Percentiles rank a stretch among this genome's conserved stretches.
Evolutionary conservation across 1,284 basidiomycete genomes (phyloP).

Genomic region (Ustilago xerochloae): DNA sequence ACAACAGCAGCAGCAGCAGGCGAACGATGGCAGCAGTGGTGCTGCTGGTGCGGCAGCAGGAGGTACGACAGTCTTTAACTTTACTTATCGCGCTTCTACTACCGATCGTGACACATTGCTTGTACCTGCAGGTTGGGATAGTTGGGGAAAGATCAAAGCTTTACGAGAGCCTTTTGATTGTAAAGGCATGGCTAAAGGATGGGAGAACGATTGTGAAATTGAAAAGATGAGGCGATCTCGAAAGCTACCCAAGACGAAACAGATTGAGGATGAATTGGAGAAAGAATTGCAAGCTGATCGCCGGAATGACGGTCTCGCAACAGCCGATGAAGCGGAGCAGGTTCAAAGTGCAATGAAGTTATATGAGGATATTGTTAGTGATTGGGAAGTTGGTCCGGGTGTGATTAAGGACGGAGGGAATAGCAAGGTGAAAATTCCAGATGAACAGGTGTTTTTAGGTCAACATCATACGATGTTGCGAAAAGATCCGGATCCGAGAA

Average conservation of each 20-base stretch:
- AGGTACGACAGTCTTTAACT: slow-evolving; percentile 82
- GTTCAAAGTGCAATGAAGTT: slow-evolving; percentile 55
- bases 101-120: slow-evolving; percentile 91
- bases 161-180: slow-evolving; percentile 91
- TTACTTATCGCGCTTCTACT: slow-evolving; percentile 85
- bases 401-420: slow-evolving; percentile 10
- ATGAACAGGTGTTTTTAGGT: slow-evolving; percentile 49
- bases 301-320: slow-evolving; percentile 7
- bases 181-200: slow-evolving; percentile 81
- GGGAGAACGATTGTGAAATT: slow-evolving; percentile 59
- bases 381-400: slow-evolving; percentile 46
- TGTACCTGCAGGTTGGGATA: slow-evolving; percentile 95
- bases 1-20: not conserved
- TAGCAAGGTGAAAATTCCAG: slow-evolving; percentile 30
- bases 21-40: slow-evolving; percentile 21
- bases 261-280: slow-evolving; percentile 47
- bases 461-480: slow-evolving; percentile 49
- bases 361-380: slow-evolving; percentile 61
- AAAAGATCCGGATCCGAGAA: slow-evolving; percentile 36
- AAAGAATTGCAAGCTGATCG: slow-evolving; percentile 34
- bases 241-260: slow-evolving; percentile 21
- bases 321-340: slow-evolving; percentile 15
- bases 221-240: slow-evolving; percentile 36
- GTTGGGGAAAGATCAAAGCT: slow-evolving; percentile 93
- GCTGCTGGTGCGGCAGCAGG: slow-evolving; percentile 54